phyloP scores from a whole-genome alignment of 2,329 filamentous ascomycete species.

The Neopestalotiopsis clavispora region DNA sequence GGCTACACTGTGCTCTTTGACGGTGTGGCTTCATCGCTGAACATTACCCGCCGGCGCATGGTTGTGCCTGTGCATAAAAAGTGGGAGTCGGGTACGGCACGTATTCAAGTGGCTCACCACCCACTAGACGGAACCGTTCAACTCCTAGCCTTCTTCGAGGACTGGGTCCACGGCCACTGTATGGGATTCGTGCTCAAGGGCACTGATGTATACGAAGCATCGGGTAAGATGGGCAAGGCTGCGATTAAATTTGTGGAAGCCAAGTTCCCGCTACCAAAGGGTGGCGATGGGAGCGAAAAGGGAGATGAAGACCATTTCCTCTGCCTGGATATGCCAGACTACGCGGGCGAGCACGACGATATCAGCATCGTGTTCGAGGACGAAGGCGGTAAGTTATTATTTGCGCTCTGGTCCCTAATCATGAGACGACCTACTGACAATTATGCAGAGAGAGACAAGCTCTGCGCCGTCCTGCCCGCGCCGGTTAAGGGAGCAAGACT shows the following conservation, averaged over 20 bases:
- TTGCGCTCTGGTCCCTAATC: not conserved
- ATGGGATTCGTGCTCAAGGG: constrained; percentile 89
- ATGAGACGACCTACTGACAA: constrained; percentile 19
- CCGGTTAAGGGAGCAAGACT: constrained; percentile 55
- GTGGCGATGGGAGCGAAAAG: constrained; percentile 54
- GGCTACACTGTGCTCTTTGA: constrained; percentile 80
- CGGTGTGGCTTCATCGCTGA: constrained; percentile 73
- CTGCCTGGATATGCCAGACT: constrained; percentile 85
- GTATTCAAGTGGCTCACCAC: constrained; percentile 75
- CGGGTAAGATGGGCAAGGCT: constrained; percentile 67
- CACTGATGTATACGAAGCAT: constrained; percentile 80
- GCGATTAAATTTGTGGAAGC: constrained; percentile 84
- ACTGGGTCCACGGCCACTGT: constrained; percentile 83
- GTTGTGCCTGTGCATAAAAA: constrained; percentile 94
- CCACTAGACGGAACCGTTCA: constrained; percentile 74
- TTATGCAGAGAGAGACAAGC: constrained; percentile 58
- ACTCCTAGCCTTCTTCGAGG: constrained; percentile 84
- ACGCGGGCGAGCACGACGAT: constrained; percentile 92
- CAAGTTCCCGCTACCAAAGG: constrained; percentile 82
- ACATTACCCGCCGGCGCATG: constrained; percentile 84
- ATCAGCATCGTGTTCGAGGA: constrained; percentile 84
- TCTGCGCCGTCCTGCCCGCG: constrained; percentile 59
- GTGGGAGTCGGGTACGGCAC: constrained; percentile 82
- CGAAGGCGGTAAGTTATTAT: constrained; percentile 67
- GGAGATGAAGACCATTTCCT: constrained; percentile 73